Base-by-base conservation (phyloP, 2,329 filamentous ascomycete species). In the Fusarium euwallaceae region DNA sequence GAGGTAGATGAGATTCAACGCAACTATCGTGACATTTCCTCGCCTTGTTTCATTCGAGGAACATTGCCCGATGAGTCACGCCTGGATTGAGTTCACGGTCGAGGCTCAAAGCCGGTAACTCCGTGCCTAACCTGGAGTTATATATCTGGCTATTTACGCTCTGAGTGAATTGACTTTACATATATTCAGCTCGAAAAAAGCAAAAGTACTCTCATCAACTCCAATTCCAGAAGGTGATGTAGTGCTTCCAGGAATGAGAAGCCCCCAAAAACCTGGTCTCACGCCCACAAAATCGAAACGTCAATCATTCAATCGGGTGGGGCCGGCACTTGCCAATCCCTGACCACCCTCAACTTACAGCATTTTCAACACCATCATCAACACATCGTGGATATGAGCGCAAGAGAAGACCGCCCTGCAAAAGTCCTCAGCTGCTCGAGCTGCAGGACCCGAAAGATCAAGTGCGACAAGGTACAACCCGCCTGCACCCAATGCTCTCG, bases 371-470 rank as follows among this genome's bases (percentile, higher is more conserved):
- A 43, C 14, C 61, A 37, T 45, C 37, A 43, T 56, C 39, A 53
- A 22, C 51, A 27, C 34, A 37, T 39, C 64, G 17, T 53, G 39
- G 70, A 43, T 17, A 79, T 79, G 78, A 78, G 69, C 55, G 39
- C 68, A 11, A 66, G 61, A 29, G 69, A 73, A 62, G 71, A 64
- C 43, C 69, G 61, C n/a, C 68, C 69, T 1, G 69, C 72, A 53
- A 84, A 84, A 68, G 82, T 83, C n/a, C 79, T 87, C 56, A 86
- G 84, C 41, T 93, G 92, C 78, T 84, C 90, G 6, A 85, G 86
- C n/a, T 93, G 91, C 76, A 89, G 92, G 69, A 87, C 89, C 71
- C 87, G 90, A 71, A 92, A 92, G 78, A 84, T 92, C 53, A 91
- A 88, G 74, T 92, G 90, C 81, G 86, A 90, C 77, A 87, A 88